These are phyloP conservation scores for Sphagnum magellanicum DNA, from an alignment of 228 moss, liverwort and hornwort genomes.

Conservation along the genomic window DNA sequence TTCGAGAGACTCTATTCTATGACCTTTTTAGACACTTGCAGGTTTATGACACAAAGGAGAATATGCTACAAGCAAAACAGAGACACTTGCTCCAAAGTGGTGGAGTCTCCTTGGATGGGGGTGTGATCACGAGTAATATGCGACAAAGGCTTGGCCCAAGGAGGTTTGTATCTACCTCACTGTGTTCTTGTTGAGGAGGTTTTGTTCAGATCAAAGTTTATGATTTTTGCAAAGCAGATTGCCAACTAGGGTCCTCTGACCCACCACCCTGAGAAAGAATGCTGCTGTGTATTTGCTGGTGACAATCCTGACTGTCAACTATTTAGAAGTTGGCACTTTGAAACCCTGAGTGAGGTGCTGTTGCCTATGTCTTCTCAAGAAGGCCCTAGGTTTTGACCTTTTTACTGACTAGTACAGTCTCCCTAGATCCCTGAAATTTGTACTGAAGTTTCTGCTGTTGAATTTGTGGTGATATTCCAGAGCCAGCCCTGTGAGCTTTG, in stretches of 20 bases:
- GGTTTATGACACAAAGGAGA: conserved; percentile 23
- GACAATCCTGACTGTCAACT: neutral
- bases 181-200: neutral
- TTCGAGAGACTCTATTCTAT: conserved; percentile 17
- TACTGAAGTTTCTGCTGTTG: no score
- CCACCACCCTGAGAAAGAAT: neutral
- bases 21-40: conserved; percentile 10
- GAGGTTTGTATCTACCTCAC: neutral
- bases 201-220: neutral
- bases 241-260: neutral
- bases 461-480: no score
- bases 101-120: conserved; percentile 31
- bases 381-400: no score
- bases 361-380: no score
- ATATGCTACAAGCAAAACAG: conserved; percentile 14
- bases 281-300: neutral
- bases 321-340: neutral
- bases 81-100: conserved; percentile 4
- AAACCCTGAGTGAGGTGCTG: no score
- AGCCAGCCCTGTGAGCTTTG: conserved; percentile 14
- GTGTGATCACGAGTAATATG: conserved; percentile 10
- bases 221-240: neutral
- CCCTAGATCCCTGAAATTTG: no score
- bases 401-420: no score
- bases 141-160: conserved; percentile 24